Conservation (phyloP, 163 green algal genomes). For the Volvox carteri region DNA sequence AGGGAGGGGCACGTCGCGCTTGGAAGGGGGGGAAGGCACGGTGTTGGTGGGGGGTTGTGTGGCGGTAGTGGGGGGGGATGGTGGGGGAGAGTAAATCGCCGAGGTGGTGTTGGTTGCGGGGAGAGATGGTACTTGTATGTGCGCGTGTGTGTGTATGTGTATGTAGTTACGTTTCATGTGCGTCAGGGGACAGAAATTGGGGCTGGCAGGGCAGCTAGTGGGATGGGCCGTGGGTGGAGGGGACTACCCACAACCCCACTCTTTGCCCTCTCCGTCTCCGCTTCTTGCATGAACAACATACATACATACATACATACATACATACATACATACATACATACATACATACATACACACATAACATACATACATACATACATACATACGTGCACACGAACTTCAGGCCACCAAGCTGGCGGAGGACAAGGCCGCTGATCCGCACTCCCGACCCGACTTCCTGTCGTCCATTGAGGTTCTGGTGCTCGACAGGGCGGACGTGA, state of each 20-base stretch:
- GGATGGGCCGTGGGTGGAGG: too few relatives aligned
- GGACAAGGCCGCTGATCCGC: slow-evolving; percentile 49
- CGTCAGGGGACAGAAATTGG: too few relatives aligned
- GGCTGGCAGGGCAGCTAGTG: too few relatives aligned
- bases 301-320: background rate
- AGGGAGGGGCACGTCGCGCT: too few relatives aligned
- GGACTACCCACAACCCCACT: background rate
- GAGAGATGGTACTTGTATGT: too few relatives aligned
- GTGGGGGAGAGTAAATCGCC: too few relatives aligned
- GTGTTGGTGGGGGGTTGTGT: too few relatives aligned
- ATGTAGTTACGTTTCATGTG: too few relatives aligned
- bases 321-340: background rate
- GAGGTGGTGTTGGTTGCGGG: too few relatives aligned
- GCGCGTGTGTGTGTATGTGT: too few relatives aligned
- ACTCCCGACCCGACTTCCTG: slow-evolving; percentile 79
- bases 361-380: background rate
- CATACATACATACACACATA: background rate
- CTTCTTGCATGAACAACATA: background rate
- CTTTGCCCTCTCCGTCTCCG: background rate
- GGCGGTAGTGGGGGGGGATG: too few relatives aligned
- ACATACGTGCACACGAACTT: background rate
- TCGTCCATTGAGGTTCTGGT: slow-evolving; percentile 90
- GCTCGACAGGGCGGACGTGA: slow-evolving; percentile 90
- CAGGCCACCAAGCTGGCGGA: slow-evolving; percentile 82
- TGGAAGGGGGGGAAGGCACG: too few relatives aligned